A percentile compares a stretch with the other conserved stretches of the same genome.
Evolutionary conservation across 441 rosid species (phyloP).

Genomic region (Gossypium schwendimanii): DNA sequence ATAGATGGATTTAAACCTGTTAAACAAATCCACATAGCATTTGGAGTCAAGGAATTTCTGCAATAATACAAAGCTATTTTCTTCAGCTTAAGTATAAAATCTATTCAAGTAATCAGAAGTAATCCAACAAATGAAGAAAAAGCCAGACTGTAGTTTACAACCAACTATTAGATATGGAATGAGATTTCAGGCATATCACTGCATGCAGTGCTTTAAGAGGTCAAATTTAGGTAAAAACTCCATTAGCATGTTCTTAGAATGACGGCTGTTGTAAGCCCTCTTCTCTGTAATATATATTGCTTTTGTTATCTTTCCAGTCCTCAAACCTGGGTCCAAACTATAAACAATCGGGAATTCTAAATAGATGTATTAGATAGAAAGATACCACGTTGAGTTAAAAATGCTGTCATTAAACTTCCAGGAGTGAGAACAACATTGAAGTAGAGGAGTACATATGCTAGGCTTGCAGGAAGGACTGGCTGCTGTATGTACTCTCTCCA

Average conservation of each 20-base stretch:
- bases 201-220: background rate
- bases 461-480: conserved; percentile 95
- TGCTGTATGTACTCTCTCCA: conserved; percentile 91
- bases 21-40: conserved; percentile 12
- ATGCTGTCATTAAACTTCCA: conserved; percentile 91
- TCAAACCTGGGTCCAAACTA: background rate
- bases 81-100: background rate
- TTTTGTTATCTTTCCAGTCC: background rate
- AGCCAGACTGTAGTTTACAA: background rate
- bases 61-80: background rate
- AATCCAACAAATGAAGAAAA: background rate
- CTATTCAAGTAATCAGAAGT: background rate
- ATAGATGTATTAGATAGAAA: background rate
- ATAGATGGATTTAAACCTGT: conserved; percentile 81
- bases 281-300: background rate
- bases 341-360: background rate
- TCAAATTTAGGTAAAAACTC: background rate
- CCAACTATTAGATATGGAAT: background rate
- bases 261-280: background rate
- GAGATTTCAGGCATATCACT: background rate
- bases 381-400: conserved; percentile 77
- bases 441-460: conserved; percentile 76
- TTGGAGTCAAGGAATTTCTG: conserved; percentile 3
- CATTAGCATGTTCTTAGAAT: background rate
- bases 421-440: conserved; percentile 85